Percentiles rank a stretch among this genome's conserved stretches.
phyloP scores from a whole-genome alignment of 2,329 filamentous ascomycete genomes.

The Monilinia fructigena region DNA sequence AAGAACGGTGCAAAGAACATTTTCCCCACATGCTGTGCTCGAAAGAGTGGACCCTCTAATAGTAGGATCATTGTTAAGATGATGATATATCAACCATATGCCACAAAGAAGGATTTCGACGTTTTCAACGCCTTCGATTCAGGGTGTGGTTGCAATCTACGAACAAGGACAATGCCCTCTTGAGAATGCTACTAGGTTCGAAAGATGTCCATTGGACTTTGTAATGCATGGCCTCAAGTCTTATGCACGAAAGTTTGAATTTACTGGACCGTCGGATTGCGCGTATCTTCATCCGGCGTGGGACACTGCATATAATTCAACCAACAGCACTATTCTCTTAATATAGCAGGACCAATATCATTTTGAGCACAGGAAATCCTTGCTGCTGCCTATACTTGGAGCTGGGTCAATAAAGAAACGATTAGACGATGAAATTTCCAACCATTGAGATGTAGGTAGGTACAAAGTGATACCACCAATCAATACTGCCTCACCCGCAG shows the following conservation, averaged over 20 bases:
- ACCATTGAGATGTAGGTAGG: background rate
- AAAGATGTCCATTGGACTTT: conserved; percentile 5
- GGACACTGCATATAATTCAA: conserved; percentile 11
- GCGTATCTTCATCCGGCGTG: conserved; percentile 4
- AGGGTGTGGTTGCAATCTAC: conserved; percentile 17
- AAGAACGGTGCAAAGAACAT: background rate
- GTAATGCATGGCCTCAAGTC: background rate
- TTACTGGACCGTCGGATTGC: conserved; percentile 1
- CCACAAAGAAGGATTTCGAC: conserved; percentile 9
- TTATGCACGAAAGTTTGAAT: background rate
- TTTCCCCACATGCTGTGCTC: background rate
- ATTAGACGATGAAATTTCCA: background rate
- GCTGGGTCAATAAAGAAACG: background rate
- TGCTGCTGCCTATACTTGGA: background rate
- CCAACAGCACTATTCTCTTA: background rate
- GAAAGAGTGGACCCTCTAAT: background rate
- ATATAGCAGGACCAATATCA: background rate
- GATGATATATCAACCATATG: background rate
- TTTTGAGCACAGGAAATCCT: background rate
- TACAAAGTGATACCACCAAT: background rate
- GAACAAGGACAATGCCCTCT: conserved; percentile 13
- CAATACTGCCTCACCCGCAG: background rate
- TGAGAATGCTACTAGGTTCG: background rate
- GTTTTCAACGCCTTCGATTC: background rate
- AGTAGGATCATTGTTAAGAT: background rate